Conservation (phyloP, 441 rosid genomes). For the Populus hybrid region DNA sequence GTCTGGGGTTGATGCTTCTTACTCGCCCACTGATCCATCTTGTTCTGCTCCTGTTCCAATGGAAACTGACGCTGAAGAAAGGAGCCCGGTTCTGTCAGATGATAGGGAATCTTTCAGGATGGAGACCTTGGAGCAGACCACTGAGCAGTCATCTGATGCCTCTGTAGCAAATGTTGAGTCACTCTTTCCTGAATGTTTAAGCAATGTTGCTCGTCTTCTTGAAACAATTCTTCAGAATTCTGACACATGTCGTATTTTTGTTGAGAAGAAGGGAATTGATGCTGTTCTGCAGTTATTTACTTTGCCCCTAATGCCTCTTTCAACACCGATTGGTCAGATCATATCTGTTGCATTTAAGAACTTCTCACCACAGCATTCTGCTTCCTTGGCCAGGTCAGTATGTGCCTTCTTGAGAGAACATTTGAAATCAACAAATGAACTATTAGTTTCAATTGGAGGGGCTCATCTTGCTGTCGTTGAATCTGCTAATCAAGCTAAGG, state of each 20-base stretch:
- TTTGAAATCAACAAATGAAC: constrained; percentile 57
- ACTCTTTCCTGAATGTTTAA: too few relatives aligned
- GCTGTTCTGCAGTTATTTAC: constrained; percentile 70
- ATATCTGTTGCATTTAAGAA: constrained; percentile 84
- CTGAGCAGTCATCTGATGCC: too few relatives aligned
- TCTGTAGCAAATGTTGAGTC: too few relatives aligned
- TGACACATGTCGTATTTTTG: too few relatives aligned
- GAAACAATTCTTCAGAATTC: too few relatives aligned
- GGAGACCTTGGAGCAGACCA: too few relatives aligned
- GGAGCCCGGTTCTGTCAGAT: too few relatives aligned
- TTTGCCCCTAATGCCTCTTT: constrained; percentile 81
- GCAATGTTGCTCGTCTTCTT: too few relatives aligned
- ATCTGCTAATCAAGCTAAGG: constrained; percentile 47
- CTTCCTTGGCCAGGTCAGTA: constrained; percentile 74
- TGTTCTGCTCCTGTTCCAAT: constrained; percentile 68
- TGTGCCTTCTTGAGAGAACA: constrained; percentile 80
- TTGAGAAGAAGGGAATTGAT: too few relatives aligned
- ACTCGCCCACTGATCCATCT: constrained; percentile 41
- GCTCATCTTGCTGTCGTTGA: constrained; percentile 61
- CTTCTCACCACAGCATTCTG: constrained; percentile 91
- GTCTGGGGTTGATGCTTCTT: constrained; percentile 59
- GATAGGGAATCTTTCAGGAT: too few relatives aligned
- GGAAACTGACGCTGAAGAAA: too few relatives aligned
- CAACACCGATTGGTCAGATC: constrained; percentile 79
- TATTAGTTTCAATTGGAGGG: constrained; percentile 60